Percentiles rank a stretch among this genome's conserved stretches.
phyloP scores from a whole-genome alignment of 1,284 basidiomycete species.

The Puccinia coronata region DNA sequence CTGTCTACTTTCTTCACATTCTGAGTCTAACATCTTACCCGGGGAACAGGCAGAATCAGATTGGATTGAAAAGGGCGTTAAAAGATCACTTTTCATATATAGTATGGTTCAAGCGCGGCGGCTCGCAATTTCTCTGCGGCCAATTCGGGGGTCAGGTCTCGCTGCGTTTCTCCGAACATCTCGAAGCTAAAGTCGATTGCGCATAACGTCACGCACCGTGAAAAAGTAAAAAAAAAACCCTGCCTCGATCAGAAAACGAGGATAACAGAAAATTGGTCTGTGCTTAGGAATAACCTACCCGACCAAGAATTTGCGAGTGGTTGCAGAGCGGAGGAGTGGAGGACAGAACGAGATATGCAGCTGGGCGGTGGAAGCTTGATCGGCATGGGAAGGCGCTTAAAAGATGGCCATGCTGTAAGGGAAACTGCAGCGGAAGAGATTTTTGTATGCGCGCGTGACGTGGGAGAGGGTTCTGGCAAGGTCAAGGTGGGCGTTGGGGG shows the following conservation, averaged over 20 bases:
- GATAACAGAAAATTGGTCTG: not conserved
- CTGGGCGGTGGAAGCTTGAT: constrained; percentile 65
- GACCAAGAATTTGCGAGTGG: constrained; percentile 84
- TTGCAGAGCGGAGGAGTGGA: constrained; percentile 78
- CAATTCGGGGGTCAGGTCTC: constrained; percentile 87
- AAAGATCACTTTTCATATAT: not conserved
- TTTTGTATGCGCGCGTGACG: constrained; percentile 77
- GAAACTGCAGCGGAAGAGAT: constrained; percentile 74
- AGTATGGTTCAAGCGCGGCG: constrained; percentile 25
- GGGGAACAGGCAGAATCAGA: no score
- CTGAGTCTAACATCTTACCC: no score
- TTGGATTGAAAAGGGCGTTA: no score
- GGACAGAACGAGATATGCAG: constrained; percentile 88
- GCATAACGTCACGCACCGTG: not conserved
- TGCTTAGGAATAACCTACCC: constrained; percentile 66
- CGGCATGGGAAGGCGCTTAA: constrained; percentile 69
- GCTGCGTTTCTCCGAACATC: constrained; percentile 85
- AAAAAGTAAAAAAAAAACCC: not conserved
- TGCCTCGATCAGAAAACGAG: not conserved
- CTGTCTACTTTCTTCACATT: no score
- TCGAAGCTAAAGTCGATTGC: constrained; percentile 69
- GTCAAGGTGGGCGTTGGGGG: constrained; percentile 65
- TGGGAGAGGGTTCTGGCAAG: constrained; percentile 70
- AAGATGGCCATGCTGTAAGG: constrained; percentile 96
- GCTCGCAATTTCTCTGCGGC: constrained; percentile 68